Evolutionary conservation across 345 rosid species (phyloP), one percentile per base, ranked within the genome.

Genomic region (Adansonia digitata): DNA sequence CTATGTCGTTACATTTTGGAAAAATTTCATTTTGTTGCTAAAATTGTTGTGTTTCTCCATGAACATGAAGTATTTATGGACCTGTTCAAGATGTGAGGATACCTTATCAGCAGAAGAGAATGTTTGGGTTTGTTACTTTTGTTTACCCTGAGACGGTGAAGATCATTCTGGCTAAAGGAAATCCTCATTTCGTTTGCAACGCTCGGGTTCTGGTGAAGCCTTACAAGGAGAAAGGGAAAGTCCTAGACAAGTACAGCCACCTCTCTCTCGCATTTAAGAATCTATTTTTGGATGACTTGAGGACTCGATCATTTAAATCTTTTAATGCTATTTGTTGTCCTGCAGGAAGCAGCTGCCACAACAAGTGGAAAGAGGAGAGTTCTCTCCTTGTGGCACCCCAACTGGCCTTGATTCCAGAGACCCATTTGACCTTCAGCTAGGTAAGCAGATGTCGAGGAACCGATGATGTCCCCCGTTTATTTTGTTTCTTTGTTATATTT

Each of bases 31-130:
- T 69, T 8, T 0, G 34, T 68, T 27, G 57, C 72, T 69, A 17
- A 27, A 27, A 1, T 26, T 12, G 7, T 62, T 35, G 48, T 67
- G 40, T 45, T 80, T 34, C 18, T 59, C n/a, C n/a, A n/a, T n/a
- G n/a, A n/a, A n/a, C 34, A 56, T 12, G 52, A 72, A 90, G 97
- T 72, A 87, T 80, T 49, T 91, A 87, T 75, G 98, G 98, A 75
- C 97, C 97, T n/a, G 98, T 93, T 59, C 98, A 93, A 87, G 98
- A 93, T 82, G 98, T 93, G 84, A 90, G 98, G 80, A 93, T 93
- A 72, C 97, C 97, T 34, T 93, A 87, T 76, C 97, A 93, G 86
- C 98, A 93, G 84, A 93, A 93, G 91, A 86, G 98, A 80, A 93
- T 93, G 98, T 93, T 93, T 80, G 98, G 98, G 4, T 93, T 93